Base-by-base conservation (phyloP, 148 eudicot genomes). In the Spergularia marina region DNA sequence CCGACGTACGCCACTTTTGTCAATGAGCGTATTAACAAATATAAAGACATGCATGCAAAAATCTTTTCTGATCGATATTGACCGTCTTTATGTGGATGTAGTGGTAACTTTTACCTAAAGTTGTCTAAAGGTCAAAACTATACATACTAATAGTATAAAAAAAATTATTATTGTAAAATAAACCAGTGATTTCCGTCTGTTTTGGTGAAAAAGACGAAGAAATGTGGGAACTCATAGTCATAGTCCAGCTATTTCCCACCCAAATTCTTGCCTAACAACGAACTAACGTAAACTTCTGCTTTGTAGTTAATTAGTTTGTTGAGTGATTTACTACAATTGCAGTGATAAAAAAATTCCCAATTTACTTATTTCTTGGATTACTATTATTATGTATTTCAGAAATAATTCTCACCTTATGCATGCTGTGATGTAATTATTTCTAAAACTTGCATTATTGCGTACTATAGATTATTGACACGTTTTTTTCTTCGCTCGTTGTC, bases 51-150 rank as follows among this genome's bases (percentile, higher is more conserved):
- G 41, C 36, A 17, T 2, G 39, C 65, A 56, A 56, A 16, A 14
- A 56, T 56, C 17, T 56, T n/a, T 60, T 77, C 14, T 69, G 73
- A n/a, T n/a, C n/a, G n/a, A 30, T 77, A 30, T 69, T 61, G 14
- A 25, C 52, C 41, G 2, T 6, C 53, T 21, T 54, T 60, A 18
- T 30, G 2, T 30, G 36, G 36, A 30, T 34, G 51, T 4, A 67
- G 30, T 61, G 51, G 21, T 53, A 59, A 60, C 82, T 67, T 79
- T 79, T 60, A 53, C 10, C 73, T 51, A 71, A 77, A 77, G 53
- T 40, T 77, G n/a, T 13, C 16, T 23, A 10, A 68, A 30, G 30
- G 76, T 23, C 53, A 73, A 60, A 73, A 20, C 56, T 21, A 73
- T n/a, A 57, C 40, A 7, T 73, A 15, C 55, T 72, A 53, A 18